Conservation (phyloP, 2,329 filamentous ascomycete genomes). For the Periconia sp. region DNA sequence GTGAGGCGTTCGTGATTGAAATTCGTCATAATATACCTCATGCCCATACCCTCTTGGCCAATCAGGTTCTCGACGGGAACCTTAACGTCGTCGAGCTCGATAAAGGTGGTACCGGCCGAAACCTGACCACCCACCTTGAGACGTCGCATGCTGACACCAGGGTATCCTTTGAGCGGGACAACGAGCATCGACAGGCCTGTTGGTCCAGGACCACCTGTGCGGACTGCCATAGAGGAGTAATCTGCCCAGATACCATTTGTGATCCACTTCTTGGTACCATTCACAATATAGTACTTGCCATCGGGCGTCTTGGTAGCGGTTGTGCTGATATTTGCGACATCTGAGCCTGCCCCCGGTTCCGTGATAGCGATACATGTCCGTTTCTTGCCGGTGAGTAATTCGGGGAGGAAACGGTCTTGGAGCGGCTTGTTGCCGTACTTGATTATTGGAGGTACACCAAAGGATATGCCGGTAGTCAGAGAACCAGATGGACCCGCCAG, state of each 20-base stretch:
- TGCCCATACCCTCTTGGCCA: constrained; percentile 72
- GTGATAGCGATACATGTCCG: constrained; percentile 79
- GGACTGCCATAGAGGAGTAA: constrained; percentile 72
- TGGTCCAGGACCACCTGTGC: constrained; percentile 70
- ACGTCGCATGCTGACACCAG: constrained; percentile 71
- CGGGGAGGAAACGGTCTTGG: constrained; percentile 70
- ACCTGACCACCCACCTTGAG: constrained; percentile 71
- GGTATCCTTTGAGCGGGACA: constrained; percentile 71
- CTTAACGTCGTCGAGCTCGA: constrained; percentile 76
- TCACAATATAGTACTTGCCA: constrained; percentile 72
- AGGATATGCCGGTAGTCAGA: constrained; percentile 73
- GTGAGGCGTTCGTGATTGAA: constrained; percentile 79
- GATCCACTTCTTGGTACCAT: constrained; percentile 78
- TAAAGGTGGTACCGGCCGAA: constrained; percentile 73
- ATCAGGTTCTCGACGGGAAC: constrained; percentile 75
- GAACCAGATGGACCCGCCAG: constrained; percentile 67
- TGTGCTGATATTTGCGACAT: constrained; percentile 75
- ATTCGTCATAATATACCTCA: constrained; percentile 78
- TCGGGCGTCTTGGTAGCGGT: constrained; percentile 67
- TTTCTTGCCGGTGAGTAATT: constrained; percentile 70
- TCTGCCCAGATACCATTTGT: constrained; percentile 69
- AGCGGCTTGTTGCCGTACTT: constrained; percentile 68
- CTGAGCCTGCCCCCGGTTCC: constrained; percentile 74
- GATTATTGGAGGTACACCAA: constrained; percentile 71
- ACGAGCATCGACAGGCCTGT: constrained; percentile 70